phyloP scores from a whole-genome alignment of 1,284 basidiomycete genomes.

The Ceratobasidium sp. region DNA sequence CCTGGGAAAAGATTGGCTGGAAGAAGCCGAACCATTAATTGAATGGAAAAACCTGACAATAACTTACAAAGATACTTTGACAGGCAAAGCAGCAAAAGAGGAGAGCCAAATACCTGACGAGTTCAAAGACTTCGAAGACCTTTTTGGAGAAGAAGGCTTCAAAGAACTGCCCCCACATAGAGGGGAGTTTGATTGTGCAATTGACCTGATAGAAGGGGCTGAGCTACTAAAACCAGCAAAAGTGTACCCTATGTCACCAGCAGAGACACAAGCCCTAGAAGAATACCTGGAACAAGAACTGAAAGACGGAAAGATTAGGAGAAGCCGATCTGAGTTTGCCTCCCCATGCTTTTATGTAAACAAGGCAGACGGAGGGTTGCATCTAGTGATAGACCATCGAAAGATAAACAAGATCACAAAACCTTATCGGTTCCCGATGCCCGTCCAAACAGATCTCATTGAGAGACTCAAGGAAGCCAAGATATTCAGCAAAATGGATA shows the following conservation, averaged over 20 bases:
- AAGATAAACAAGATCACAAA: constrained; percentile 26
- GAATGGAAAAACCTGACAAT: constrained; percentile 1
- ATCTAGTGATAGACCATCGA: constrained; percentile 11
- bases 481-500: constrained; percentile 40
- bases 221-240: constrained; percentile 20
- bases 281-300: constrained; percentile 24
- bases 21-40: constrained; percentile 22
- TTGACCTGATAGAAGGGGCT: constrained; percentile 3
- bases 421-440: constrained; percentile 19
- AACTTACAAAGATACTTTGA: neutral
- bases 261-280: neutral
- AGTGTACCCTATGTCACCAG: constrained; percentile 9
- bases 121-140: neutral
- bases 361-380: neutral
- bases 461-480: constrained; percentile 33
- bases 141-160: constrained; percentile 35
- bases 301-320: constrained; percentile 5
- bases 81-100: too few species aligned
- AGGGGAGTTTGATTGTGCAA: constrained; percentile 13
- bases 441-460: constrained; percentile 1
- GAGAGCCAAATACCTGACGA: too few species aligned
- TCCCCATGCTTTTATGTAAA: constrained; percentile 28
- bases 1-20: constrained; percentile 19
- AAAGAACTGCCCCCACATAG: constrained; percentile 22
- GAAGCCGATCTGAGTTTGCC: neutral